A percentile compares a stretch with the other conserved stretches of the same genome.
These are phyloP conservation scores for Thalassiosira mediterranea DNA, from an alignment of 352 stramenopile species.

Conservation along the genomic window DNA sequence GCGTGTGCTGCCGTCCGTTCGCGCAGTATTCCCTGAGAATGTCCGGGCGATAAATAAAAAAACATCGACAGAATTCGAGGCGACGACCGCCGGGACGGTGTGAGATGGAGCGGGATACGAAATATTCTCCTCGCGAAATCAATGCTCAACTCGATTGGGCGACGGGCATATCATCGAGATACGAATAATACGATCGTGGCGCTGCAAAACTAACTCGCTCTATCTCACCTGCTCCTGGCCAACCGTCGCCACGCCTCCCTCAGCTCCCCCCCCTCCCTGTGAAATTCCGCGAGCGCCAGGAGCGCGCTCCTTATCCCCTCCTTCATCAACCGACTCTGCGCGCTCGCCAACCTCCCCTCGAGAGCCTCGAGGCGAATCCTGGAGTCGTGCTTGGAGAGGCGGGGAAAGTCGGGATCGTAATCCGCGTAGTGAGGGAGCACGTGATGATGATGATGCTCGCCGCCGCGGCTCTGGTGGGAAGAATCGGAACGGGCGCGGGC, in stretches of 20 bases:
- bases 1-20: conserved; percentile 53
- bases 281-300: conserved; percentile 64
- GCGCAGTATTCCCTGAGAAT: conserved; percentile 68
- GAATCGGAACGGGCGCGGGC: no score
- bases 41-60: not conserved
- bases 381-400: conserved; percentile 17
- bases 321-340: conserved; percentile 74
- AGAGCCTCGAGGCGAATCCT: conserved; percentile 48
- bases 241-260: conserved; percentile 53
- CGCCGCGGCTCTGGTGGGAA: no score
- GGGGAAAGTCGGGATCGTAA: conserved; percentile 45
- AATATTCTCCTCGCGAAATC: conserved; percentile 1
- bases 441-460: conserved; percentile 1
- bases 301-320: conserved; percentile 73
- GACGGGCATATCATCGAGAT: not conserved
- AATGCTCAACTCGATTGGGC: no score
- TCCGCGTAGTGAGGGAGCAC: conserved; percentile 31
- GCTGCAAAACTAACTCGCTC: no score
- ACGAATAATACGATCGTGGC: no score
- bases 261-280: conserved; percentile 40
- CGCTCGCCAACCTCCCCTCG: conserved; percentile 58
- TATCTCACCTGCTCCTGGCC: conserved; percentile 47
- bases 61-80: not conserved
- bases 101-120: not conserved
- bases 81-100: no score